phyloP scores from a whole-genome alignment of 1,284 basidiomycete species.

The Agroathelia rolfsii region DNA sequence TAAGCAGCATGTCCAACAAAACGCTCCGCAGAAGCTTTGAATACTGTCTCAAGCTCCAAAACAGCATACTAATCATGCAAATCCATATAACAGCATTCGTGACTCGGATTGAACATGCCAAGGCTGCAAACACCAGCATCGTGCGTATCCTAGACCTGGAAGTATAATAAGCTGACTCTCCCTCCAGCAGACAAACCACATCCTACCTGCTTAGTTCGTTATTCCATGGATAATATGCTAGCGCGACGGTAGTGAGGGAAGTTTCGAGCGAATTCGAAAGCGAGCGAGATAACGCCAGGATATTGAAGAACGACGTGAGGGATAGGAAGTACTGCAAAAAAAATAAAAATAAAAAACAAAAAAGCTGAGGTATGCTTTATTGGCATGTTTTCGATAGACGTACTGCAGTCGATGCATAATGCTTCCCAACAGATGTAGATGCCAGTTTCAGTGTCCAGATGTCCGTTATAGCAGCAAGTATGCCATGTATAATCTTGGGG shows the following conservation, averaged over 20 bases:
- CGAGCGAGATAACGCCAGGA: slow-evolving; percentile 77
- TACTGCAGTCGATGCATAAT: slow-evolving; percentile 57
- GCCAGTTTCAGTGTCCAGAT: slow-evolving; percentile 63
- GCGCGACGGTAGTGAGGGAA: slow-evolving; percentile 70
- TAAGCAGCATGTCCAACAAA: slow-evolving; percentile 25
- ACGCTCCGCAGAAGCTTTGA: slow-evolving; percentile 22
- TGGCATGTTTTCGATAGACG: too few species aligned
- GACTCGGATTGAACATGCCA: slow-evolving; percentile 76
- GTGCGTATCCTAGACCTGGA: slow-evolving; percentile 22
- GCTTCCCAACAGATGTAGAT: slow-evolving; percentile 44
- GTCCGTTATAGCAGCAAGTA: slow-evolving; percentile 77
- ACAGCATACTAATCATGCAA: slow-evolving; percentile 48
- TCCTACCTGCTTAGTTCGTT: slow-evolving; percentile 19
- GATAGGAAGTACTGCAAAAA: slow-evolving; percentile 68
- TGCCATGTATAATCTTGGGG: slow-evolving; percentile 75
- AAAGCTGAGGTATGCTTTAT: too few species aligned
- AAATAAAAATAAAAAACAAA: slow-evolving; percentile 5
- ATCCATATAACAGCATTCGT: slow-evolving; percentile 85
- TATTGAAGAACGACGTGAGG: slow-evolving; percentile 80
- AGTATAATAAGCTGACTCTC: slow-evolving; percentile 1
- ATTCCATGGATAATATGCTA: slow-evolving; percentile 74
- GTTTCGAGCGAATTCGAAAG: slow-evolving; percentile 93
- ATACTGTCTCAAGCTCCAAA: slow-evolving; percentile 36
- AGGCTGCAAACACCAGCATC: slow-evolving; percentile 50
- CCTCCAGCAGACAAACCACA: slow-evolving; percentile 3